Base-by-base conservation (phyloP, 106 monocot species). In the Cymbidium sinense region DNA sequence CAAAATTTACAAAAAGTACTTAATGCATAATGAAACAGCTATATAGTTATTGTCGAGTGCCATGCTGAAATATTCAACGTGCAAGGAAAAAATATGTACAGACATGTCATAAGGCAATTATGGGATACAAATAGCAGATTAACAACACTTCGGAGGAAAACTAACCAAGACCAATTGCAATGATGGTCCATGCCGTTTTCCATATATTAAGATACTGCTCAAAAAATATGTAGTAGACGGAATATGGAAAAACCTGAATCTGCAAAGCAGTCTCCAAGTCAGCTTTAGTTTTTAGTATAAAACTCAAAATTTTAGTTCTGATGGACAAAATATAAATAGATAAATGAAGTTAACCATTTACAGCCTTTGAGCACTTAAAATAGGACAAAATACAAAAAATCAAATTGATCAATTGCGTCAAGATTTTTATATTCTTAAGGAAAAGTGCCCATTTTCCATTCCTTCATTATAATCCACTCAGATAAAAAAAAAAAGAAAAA, bases 181-280 rank as follows among this genome's bases (percentile, higher is more conserved):
- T 88, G 75, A 86, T 82, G 70, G 90, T 86, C 70, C 92, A 73
- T 28, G 98, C 90, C 20, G 90, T 99, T 86, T 83, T 99, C 98
- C 98, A 99, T 80, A 99, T 90, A 76, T 90, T 87, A 71, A 99
- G 77, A 64, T 99, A 99, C 62, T 99, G 98, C 75, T 99, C 94
- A 75, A 99, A 99, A 80, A 89, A 99, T 87, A 99, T 94, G 79
- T 99, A 99, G 85, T 92, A 99, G 10, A 99, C 98, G 9, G 98
- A 92, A 88, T 99, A 99, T 62, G 98, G 98, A 82, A 94, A 99
- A 4, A 99, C 83, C 78, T 99, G 78, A 81, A 99, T 94, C 98
- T 99, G 90, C 84, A 88, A 7, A 7, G 71, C 39, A 74, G 27
- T 37, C 43, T 27, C 34, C 25, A 71, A 39, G 44, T 74, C 1